Conservation (phyloP, 805 yeast genomes). For the Candida loeiensis region DNA sequence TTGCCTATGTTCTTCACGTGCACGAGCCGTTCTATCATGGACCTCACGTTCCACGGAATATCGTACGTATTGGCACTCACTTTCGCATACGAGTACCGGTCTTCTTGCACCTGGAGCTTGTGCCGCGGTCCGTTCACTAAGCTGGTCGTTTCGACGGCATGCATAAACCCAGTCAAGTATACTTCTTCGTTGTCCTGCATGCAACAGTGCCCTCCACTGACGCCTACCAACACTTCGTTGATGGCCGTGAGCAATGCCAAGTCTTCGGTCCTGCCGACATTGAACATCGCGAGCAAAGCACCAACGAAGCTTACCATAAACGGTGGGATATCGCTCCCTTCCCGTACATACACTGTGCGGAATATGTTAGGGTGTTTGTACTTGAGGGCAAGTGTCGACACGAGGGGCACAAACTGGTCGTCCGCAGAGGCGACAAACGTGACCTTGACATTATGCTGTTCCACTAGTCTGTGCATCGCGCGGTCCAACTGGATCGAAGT, state of each 20-base stretch:
- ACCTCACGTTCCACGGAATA: conserved; percentile 39
- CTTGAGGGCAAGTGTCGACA: conserved; percentile 27
- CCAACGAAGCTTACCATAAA: conserved; percentile 28
- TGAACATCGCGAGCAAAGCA: conserved; percentile 28
- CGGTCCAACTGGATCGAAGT: conserved; percentile 17
- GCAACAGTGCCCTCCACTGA: conserved; percentile 26
- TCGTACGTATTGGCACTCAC: conserved; percentile 18
- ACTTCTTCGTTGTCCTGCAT: conserved; percentile 22
- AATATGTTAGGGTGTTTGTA: conserved; percentile 37
- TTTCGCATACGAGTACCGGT: conserved; percentile 1
- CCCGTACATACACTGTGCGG: conserved; percentile 24
- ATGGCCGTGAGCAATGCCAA: conserved; percentile 29
- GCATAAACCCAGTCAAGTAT: conserved; percentile 28
- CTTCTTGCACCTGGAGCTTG: conserved; percentile 10
- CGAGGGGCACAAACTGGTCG: conserved; percentile 38
- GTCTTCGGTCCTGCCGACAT: conserved; percentile 32
- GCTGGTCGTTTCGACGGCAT: conserved; percentile 37
- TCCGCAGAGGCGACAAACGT: conserved; percentile 31
- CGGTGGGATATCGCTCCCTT: conserved; percentile 19
- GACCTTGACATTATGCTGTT: conserved; percentile 21
- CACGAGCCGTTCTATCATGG: conserved; percentile 33
- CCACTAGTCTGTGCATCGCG: conserved; percentile 18
- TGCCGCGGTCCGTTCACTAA: conserved; percentile 15
- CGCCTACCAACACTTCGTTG: conserved; percentile 27
- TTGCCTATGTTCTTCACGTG: conserved; percentile 29